Evolutionary conservation across 2,329 filamentous ascomycete genomes (phyloP).

Genomic region (Chrysoporthe austroafricana): DNA sequence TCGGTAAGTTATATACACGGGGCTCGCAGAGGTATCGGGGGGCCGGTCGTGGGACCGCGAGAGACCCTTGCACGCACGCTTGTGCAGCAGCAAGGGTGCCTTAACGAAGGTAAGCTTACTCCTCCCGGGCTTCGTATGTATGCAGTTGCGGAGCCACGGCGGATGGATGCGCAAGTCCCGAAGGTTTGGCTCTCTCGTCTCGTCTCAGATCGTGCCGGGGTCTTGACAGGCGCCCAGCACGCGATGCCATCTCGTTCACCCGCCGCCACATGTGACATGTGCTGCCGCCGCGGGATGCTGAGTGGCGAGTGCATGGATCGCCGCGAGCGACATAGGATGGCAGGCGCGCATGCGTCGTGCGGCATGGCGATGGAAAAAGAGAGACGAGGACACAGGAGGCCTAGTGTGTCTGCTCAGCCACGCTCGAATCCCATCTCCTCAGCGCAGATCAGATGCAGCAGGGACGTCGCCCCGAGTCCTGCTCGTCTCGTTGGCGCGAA

Average conservation of each 20-base stretch:
- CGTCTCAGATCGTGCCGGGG: slow-evolving; percentile 20
- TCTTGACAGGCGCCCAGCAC: slow-evolving; percentile 3
- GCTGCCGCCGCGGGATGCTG: not conserved
- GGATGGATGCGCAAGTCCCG: slow-evolving; percentile 7
- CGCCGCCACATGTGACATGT: not conserved
- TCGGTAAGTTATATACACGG: not conserved
- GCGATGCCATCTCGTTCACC: not conserved
- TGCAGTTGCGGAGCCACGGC: not conserved
- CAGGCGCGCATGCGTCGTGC: slow-evolving; percentile 2
- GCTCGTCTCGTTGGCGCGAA: slow-evolving; percentile 7
- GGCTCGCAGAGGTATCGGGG: not conserved
- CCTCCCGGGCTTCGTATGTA: not conserved
- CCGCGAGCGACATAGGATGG: not conserved
- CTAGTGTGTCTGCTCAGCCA: not conserved
- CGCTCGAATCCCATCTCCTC: not conserved
- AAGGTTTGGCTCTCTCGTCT: slow-evolving; percentile 18
- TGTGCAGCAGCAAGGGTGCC: slow-evolving; percentile 1
- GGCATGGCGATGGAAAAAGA: slow-evolving; percentile 3
- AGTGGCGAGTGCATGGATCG: not conserved
- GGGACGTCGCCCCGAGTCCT: slow-evolving; percentile 19
- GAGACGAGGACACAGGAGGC: not conserved
- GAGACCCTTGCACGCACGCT: slow-evolving; percentile 2
- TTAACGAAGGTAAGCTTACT: slow-evolving; percentile 21
- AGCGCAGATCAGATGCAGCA: slow-evolving; percentile 12
- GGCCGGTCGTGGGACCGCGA: not conserved